Percentiles rank a stretch among this genome's conserved stretches.
These are phyloP conservation scores for Crithidia mellificae DNA, from an alignment of 208 protist species.

Conservation along the genomic window DNA sequence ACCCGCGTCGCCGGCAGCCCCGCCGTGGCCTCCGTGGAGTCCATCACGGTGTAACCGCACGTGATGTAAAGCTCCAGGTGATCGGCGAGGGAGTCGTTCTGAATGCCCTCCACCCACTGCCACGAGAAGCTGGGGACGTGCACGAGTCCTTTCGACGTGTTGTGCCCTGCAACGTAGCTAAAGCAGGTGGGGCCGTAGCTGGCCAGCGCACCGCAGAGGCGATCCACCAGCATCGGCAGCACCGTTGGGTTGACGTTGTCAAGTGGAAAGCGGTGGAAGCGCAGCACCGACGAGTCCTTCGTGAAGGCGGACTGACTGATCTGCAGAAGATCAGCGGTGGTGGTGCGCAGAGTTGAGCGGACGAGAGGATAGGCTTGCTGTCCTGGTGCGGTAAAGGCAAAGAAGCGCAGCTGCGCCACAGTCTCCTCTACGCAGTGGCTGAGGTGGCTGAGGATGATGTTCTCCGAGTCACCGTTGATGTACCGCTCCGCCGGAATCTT, in stretches of 20 bases:
- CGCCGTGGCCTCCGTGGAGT: slow-evolving; percentile 12
- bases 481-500: slow-evolving; percentile 73
- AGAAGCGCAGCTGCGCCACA: slow-evolving; percentile 58
- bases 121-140: slow-evolving; percentile 66
- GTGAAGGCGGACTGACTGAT: slow-evolving; percentile 32
- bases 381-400: slow-evolving; percentile 22
- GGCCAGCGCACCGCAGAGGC: slow-evolving; percentile 61
- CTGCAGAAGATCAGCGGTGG: slow-evolving; percentile 30
- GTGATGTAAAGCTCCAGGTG: slow-evolving; percentile 61
- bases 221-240: slow-evolving; percentile 70
- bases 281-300: slow-evolving; percentile 64
- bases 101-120: slow-evolving; percentile 70
- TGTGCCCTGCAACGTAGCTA: slow-evolving; percentile 8
- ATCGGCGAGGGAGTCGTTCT: slow-evolving; percentile 67
- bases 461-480: slow-evolving; percentile 70
- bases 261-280: slow-evolving; percentile 55
- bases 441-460: slow-evolving; percentile 53
- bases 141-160: slow-evolving; percentile 4
- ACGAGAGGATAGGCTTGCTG: slow-evolving; percentile 30
- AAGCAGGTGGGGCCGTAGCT: slow-evolving; percentile 49
- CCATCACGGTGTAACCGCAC: slow-evolving; percentile 58
- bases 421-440: slow-evolving; percentile 53
- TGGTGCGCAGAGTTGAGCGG: slow-evolving; percentile 24
- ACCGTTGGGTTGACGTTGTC: slow-evolving; percentile 56
- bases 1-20: slow-evolving; percentile 42